These are phyloP conservation scores for Metschnikowia corniflorae DNA, from an alignment of 805 yeast species.

Conservation along the genomic window DNA sequence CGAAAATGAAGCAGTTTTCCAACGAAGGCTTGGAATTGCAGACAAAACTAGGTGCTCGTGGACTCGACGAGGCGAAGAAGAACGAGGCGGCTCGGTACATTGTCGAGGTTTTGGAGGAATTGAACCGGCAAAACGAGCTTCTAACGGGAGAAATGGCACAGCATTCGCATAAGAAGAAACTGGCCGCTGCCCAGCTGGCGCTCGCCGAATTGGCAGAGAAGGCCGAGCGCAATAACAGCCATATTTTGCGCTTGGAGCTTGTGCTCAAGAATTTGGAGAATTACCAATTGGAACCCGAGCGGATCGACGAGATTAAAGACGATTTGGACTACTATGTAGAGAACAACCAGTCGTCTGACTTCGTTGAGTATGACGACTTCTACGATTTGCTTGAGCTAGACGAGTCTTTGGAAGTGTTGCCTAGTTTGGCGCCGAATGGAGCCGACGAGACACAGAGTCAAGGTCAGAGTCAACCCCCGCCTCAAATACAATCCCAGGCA, in stretches of 20 bases:
- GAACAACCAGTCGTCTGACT: conserved; percentile 87
- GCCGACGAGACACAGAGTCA: background rate
- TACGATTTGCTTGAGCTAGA: conserved; percentile 81
- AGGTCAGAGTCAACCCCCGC: background rate
- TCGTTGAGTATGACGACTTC: conserved; percentile 88
- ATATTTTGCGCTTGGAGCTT: conserved; percentile 71
- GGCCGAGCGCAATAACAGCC: conserved; percentile 74
- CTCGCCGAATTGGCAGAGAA: conserved; percentile 60
- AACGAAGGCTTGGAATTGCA: conserved; percentile 85
- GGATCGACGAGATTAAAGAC: conserved; percentile 72
- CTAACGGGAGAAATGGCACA: conserved; percentile 62
- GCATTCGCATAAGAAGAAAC: conserved; percentile 45
- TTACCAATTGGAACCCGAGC: conserved; percentile 74
- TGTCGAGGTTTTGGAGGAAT: conserved; percentile 68
- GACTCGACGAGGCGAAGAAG: conserved; percentile 64
- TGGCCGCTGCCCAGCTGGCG: conserved; percentile 53
- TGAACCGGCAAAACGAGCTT: conserved; percentile 75
- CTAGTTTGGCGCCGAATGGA: conserved; percentile 1
- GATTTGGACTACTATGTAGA: conserved; percentile 93
- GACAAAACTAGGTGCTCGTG: conserved; percentile 39
- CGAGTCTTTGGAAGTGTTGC: conserved; percentile 27
- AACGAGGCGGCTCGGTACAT: conserved; percentile 69
- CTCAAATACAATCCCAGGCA: background rate
- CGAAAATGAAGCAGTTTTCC: conserved; percentile 91
- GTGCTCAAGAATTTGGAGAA: conserved; percentile 68